phyloP scores from a whole-genome alignment of 176 grass and related monocot genomes.

The Canna indica region DNA sequence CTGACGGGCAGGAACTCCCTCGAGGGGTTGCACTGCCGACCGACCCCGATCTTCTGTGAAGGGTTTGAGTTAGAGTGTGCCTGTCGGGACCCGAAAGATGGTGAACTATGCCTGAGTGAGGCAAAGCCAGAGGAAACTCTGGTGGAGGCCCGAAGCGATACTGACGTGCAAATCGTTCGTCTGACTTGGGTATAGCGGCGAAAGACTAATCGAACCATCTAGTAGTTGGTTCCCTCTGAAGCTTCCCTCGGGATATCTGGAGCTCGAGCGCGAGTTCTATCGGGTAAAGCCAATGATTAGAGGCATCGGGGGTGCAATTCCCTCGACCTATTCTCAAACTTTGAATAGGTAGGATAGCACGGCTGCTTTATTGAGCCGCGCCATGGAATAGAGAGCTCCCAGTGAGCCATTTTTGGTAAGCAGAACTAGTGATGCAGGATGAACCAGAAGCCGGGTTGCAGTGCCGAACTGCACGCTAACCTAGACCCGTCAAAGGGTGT shows the following conservation, averaged over 20 bases:
- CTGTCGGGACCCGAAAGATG: slow-evolving; percentile 75
- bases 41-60: slow-evolving; percentile 39
- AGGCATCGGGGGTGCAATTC: slow-evolving; percentile 62
- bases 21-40: slow-evolving; percentile 27
- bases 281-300: slow-evolving; percentile 84
- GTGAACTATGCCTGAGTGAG: slow-evolving; percentile 72
- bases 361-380: too few species aligned
- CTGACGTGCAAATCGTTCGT: slow-evolving; percentile 45
- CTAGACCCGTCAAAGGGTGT: too few species aligned
- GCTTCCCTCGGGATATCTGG: slow-evolving; percentile 37
- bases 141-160: slow-evolving; percentile 41
- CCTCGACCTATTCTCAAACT: slow-evolving; percentile 82
- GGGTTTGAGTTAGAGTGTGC: slow-evolving; percentile 34
- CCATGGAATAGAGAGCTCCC: too few species aligned
- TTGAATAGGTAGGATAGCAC: slow-evolving; percentile 72
- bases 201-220: slow-evolving; percentile 72
- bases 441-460: too few species aligned
- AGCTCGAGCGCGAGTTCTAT: slow-evolving; percentile 39
- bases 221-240: slow-evolving; percentile 57
- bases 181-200: slow-evolving; percentile 45
- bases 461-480: too few species aligned
- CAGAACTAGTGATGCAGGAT: too few species aligned
- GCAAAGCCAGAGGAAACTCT: slow-evolving; percentile 41
- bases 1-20: too few species aligned
- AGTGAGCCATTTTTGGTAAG: too few species aligned